Evolutionary conservation across 495 filamentous ascomycete genomes (phyloP).

Genomic region (Clavariopsis aquatica): DNA sequence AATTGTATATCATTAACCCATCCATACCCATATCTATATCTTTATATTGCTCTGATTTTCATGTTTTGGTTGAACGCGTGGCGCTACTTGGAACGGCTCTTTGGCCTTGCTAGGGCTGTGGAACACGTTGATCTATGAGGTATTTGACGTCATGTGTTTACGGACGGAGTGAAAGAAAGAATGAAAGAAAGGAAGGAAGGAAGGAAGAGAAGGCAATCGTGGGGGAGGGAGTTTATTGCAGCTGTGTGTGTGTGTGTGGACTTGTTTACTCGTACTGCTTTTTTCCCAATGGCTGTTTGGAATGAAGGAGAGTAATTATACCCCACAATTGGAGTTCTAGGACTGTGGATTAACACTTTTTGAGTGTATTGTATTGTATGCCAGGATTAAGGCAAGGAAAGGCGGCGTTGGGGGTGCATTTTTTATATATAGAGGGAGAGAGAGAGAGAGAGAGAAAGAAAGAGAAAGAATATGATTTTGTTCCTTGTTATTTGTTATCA

Average conservation of each 20-base stretch:
- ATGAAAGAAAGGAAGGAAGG: too few relatives aligned
- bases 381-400: too few relatives aligned
- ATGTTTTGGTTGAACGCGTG: neutral
- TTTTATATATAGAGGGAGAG: too few relatives aligned
- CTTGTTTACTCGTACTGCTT: neutral
- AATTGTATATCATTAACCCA: neutral
- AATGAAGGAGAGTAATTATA: neutral
- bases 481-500: too few relatives aligned
- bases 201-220: too few relatives aligned
- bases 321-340: neutral
- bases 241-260: neutral
- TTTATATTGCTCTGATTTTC: neutral
- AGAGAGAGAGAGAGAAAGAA: too few relatives aligned
- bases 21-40: neutral
- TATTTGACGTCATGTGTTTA: neutral
- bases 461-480: too few relatives aligned
- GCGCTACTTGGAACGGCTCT: neutral
- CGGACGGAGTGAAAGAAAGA: neutral
- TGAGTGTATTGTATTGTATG: too few relatives aligned
- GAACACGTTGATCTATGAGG: neutral
- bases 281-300: neutral
- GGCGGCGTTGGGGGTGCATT: too few relatives aligned
- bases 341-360: too few relatives aligned
- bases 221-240: neutral
- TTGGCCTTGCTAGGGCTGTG: neutral